A percentile compares a stretch with the other conserved stretches of the same genome.
Conservation (phyloP, 768 basidiomycete species). For the Collybia sp. region DNA sequence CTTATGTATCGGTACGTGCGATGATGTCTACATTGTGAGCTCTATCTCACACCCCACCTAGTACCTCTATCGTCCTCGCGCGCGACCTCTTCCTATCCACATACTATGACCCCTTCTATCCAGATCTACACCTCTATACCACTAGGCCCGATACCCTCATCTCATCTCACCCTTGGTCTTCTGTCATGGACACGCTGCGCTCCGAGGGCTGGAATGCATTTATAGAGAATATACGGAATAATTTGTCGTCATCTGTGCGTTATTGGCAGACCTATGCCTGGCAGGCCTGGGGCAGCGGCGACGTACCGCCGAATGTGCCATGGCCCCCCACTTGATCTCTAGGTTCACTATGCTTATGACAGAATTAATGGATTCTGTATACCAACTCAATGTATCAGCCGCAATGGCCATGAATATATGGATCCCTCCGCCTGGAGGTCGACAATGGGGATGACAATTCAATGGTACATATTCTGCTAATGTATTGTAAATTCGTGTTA, state of each 20-base stretch:
- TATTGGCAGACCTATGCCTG: conserved; percentile 35
- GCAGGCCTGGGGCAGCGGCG: conserved; percentile 37
- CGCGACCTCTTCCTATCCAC: conserved; percentile 61
- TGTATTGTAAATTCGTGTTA: too few relatives aligned
- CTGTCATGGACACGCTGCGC: conserved; percentile 31
- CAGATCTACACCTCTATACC: conserved; percentile 57
- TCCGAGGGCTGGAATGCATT: conserved; percentile 37
- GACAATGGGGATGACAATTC: too few relatives aligned
- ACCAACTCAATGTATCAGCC: too few relatives aligned
- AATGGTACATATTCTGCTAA: too few relatives aligned
- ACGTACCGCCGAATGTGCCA: conserved; percentile 14
- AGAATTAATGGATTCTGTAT: too few relatives aligned
- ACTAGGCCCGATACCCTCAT: conserved; percentile 36
- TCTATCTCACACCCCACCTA: conserved; percentile 16
- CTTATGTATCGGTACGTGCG: conserved; percentile 54
- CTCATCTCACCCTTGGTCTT: conserved; percentile 23
- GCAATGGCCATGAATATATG: too few relatives aligned
- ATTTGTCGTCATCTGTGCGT: conserved; percentile 24
- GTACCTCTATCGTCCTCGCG: conserved; percentile 44
- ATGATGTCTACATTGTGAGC: background rate
- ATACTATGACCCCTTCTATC: conserved; percentile 77
- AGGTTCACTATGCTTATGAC: background rate
- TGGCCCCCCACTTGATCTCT: conserved; percentile 35
- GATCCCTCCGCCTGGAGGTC: too few relatives aligned
- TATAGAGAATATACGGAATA: conserved; percentile 30